These are phyloP conservation scores for Glebionis coronaria DNA, from an alignment of 129 eudicot genomes.

Conservation along the genomic window DNA sequence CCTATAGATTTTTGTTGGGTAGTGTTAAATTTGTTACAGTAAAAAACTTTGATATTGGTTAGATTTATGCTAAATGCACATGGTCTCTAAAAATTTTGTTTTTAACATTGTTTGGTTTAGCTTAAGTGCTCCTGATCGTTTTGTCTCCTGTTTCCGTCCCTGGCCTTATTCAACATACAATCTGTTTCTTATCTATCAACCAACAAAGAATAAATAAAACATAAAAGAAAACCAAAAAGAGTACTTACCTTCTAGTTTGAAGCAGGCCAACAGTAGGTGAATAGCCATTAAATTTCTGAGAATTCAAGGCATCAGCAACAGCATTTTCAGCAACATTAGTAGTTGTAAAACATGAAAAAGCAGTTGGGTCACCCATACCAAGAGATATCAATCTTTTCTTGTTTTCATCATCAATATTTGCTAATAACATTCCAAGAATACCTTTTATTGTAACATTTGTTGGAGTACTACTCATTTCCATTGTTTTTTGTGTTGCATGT, in stretches of 20 bases:
- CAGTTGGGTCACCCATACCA: slow-evolving; percentile 99
- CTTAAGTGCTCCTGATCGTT: no score
- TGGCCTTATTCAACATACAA: no score
- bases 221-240: no score
- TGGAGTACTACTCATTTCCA: slow-evolving; percentile 51
- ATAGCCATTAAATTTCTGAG: slow-evolving; percentile 77
- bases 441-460: slow-evolving; percentile 77
- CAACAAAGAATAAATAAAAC: no score
- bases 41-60: no score
- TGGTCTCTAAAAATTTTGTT: no score
- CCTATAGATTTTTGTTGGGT: no score
- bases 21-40: no score
- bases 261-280: slow-evolving; percentile 91
- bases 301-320: slow-evolving; percentile 46
- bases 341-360: slow-evolving; percentile 69
- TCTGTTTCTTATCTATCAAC: no score
- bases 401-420: slow-evolving; percentile 30
- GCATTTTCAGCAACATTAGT: slow-evolving; percentile 59
- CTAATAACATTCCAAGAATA: slow-evolving; percentile 61
- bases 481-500: slow-evolving; percentile 4
- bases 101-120: no score
- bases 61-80: no score
- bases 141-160: no score
- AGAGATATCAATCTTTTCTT: slow-evolving; percentile 49
- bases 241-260: slow-evolving; percentile 78